Base-by-base conservation (phyloP, 2,329 filamentous ascomycete species). In the Aspergillus glaucus region DNA sequence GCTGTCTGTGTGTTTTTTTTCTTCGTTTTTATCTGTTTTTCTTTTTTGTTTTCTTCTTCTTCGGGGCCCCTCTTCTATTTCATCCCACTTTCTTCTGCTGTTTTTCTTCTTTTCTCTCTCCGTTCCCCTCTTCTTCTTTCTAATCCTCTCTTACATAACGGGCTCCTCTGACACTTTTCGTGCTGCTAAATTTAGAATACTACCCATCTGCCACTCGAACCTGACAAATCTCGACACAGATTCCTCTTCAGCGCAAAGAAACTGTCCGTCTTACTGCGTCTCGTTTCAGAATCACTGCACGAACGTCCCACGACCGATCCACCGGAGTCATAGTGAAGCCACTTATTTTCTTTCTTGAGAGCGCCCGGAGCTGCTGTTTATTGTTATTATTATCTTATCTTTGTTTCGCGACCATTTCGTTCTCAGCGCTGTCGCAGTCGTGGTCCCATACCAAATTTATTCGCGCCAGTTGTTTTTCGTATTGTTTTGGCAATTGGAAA, bases 151-250 rank as follows among this genome's bases (percentile, higher is more conserved):
- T 58, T 54, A 48, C 50, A 55, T 53, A 21, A 21, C 40, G 12
- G 15, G 3, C 51, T 52, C 46, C 61, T 57, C 59, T 56, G 55
- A 62, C 60, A 57, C 50, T 60, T 54, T 52, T 54, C 47, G 46
- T 51, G 60, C 57, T 62, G 62, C 64, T 67, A 67, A 63, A 64
- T 62, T 67, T 67, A 67, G 64, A 57, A 65, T 54, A 53, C 51
- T 55, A 53, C 50, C 48, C 50, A 52, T 47, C 47, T 55, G 42
- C 45, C 51, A 21, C 48, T 58, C 53, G 47, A 52, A 43, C 26
- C 26, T 28, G 26, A 28, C 26, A 28, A 28, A 28, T 28, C 9
- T 28, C 26, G 8, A 28, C 26, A 10, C 37, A n/a, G 37, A 17
- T 21, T 40, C 0, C 37, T 17, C 37, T 40, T 19, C 17, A 40